Evolutionary conservation across 768 basidiomycete species (phyloP), one percentile per base, ranked within the genome.

Genomic region (Hericium erinaceus): DNA sequence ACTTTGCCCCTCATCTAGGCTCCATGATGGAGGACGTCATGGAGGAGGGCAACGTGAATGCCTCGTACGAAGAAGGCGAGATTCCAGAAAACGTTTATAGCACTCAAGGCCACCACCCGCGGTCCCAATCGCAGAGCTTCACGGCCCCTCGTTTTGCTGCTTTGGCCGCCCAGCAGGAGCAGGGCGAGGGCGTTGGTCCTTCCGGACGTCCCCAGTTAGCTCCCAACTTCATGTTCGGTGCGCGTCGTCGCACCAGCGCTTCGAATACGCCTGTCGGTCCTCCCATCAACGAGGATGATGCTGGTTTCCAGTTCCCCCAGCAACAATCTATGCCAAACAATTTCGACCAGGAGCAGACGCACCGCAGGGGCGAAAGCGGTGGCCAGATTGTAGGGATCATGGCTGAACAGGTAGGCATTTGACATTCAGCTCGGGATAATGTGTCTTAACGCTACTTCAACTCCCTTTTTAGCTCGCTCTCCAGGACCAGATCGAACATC

Each of bases 181-280:
- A 61, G 28, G 64, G 65, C 41, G 83, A 88, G 60, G 48, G 74
- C 57, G 64, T 87, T 52, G 85, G 89, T 37, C 82, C 89, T 15
- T 80, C 86, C 28, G 87, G 90, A 48, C 84, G 92, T 60, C 92
- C 92, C 40, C 92, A 94, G 68, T 81, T 95, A 40, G 91, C 92
- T 11, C 92, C 92, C n/a, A 77, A 79, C 52, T 95, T 97, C 72
- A 92, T 87, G 78, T 97, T 95, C 69, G 94, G 92, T 52, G 82
- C 74, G 56, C 76, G 77, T 59, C 62, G 68, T 24, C 68, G 70
- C 60, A 75, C 83, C 26, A 83, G 80, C 66, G 33, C 33, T 33
- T 72, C 75, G 39, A 69, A 71, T 41, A 73, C 77, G 24, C 77
- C 80, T 12, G 76, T 87, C 72, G 87, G 82, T 3, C 86, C 88